Percentiles rank a stretch among this genome's conserved stretches.
phyloP scores from a whole-genome alignment of 192 early-diverging fungal genomes.

The Coemansia biformis region DNA sequence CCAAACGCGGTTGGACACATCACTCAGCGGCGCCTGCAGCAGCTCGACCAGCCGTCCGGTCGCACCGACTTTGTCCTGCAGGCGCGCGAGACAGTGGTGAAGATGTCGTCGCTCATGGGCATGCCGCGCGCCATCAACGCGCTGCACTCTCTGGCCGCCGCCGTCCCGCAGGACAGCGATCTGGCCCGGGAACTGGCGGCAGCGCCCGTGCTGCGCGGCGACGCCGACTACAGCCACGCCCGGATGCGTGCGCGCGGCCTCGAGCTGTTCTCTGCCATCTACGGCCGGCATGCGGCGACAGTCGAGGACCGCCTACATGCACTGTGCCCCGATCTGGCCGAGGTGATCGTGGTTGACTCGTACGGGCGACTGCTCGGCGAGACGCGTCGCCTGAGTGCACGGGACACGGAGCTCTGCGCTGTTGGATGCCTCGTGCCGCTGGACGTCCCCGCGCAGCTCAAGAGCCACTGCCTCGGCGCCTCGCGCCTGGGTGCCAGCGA shows the following conservation, averaged over 20 bases:
- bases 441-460: slow-evolving; percentile 35
- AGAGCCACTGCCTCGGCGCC: slow-evolving; percentile 42
- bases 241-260: slow-evolving; percentile 17
- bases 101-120: slow-evolving; percentile 36
- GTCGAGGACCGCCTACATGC: slow-evolving; percentile 17
- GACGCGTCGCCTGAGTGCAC: slow-evolving; percentile 11
- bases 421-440: slow-evolving; percentile 30
- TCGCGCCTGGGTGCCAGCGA: slow-evolving; percentile 26
- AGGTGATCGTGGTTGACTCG: slow-evolving; percentile 26
- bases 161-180: background rate
- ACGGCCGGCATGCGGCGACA: slow-evolving; percentile 11
- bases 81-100: slow-evolving; percentile 27
- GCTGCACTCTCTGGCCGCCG: slow-evolving; percentile 13
- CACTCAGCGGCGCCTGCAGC: slow-evolving; percentile 8
- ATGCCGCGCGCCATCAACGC: slow-evolving; percentile 34
- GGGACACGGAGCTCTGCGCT: slow-evolving; percentile 35
- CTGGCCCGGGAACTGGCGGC: slow-evolving; percentile 9
- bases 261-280: slow-evolving; percentile 20
- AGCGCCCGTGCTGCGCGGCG: background rate
- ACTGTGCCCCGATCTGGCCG: slow-evolving; percentile 32
- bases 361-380: slow-evolving; percentile 31
- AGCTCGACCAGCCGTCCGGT: slow-evolving; percentile 8
- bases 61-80: slow-evolving; percentile 22
- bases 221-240: slow-evolving; percentile 8
- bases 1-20: slow-evolving; percentile 4